Evolutionary conservation across 2,329 filamentous ascomycete species (phyloP).

Genomic region (Grosmannia huntii): DNA sequence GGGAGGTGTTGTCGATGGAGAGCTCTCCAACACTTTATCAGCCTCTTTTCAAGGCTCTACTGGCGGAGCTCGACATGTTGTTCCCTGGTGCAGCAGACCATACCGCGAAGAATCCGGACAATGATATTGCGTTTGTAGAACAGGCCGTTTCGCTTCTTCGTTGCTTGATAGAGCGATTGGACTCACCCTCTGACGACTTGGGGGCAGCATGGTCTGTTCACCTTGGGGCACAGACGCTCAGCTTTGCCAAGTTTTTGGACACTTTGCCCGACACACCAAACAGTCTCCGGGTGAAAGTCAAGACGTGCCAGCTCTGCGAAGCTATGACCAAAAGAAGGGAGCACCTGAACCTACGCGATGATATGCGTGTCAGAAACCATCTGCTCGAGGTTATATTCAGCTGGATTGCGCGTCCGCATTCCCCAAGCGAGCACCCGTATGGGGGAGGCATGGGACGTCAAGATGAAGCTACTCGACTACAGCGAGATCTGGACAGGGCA

Average conservation of each 20-base stretch:
- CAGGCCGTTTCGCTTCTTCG: slow-evolving; percentile 52
- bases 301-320: slow-evolving; percentile 55
- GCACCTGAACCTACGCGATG: slow-evolving; percentile 53
- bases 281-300: slow-evolving; percentile 52
- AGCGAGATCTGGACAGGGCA: slow-evolving; percentile 53
- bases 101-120: slow-evolving; percentile 40
- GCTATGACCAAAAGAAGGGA: slow-evolving; percentile 54
- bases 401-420: slow-evolving; percentile 52
- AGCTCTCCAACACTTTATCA: slow-evolving; percentile 49
- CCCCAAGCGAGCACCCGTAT: slow-evolving; percentile 32
- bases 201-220: slow-evolving; percentile 50
- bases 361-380: slow-evolving; percentile 56
- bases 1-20: slow-evolving; percentile 54
- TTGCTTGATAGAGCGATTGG: slow-evolving; percentile 49
- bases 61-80: slow-evolving; percentile 49
- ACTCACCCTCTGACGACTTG: slow-evolving; percentile 51
- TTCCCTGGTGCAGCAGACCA: slow-evolving; percentile 43
- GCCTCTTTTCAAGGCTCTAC: slow-evolving; percentile 50
- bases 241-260: slow-evolving; percentile 55
- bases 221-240: slow-evolving; percentile 49
- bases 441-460: slow-evolving; percentile 25
- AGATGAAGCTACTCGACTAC: slow-evolving; percentile 45
- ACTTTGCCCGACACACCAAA: slow-evolving; percentile 41
- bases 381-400: slow-evolving; percentile 54
- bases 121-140: slow-evolving; percentile 53